Evolutionary conservation across 768 basidiomycete genomes (phyloP).

Genomic region (Mycena alexandri): DNA sequence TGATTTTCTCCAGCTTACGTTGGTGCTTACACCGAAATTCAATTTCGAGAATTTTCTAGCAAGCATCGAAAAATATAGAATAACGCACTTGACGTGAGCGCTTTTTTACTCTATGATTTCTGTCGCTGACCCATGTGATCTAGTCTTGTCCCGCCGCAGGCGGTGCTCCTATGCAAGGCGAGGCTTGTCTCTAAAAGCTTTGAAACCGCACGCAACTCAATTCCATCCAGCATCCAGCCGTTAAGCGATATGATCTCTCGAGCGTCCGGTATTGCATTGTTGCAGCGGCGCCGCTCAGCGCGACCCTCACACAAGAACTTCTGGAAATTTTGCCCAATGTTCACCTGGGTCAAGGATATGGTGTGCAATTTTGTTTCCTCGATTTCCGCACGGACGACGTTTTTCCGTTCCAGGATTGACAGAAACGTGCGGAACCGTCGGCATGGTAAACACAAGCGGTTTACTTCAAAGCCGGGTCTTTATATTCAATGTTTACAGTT

Average conservation of each 20-base stretch:
- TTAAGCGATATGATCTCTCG: conserved; percentile 53
- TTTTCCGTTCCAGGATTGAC: conserved; percentile 45
- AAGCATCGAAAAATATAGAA: conserved; percentile 56
- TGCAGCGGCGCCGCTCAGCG: conserved; percentile 59
- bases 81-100: conserved; percentile 49
- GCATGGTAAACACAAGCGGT: conserved; percentile 36
- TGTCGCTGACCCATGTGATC: background rate
- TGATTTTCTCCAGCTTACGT: conserved; percentile 44
- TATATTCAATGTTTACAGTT: conserved; percentile 27
- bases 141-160: conserved; percentile 52
- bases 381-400: background rate
- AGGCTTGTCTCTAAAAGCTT: background rate
- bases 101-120: background rate
- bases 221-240: conserved; percentile 46
- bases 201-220: conserved; percentile 33
- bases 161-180: conserved; percentile 52
- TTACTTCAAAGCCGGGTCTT: background rate
- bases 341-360: conserved; percentile 57
- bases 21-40: conserved; percentile 64
- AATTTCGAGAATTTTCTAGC: conserved; percentile 54
- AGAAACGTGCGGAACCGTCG: conserved; percentile 49
- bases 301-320: conserved; percentile 51
- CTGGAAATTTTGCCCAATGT: conserved; percentile 54
- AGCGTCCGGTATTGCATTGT: conserved; percentile 49
- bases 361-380: conserved; percentile 35